Evolutionary conservation across 2,329 filamentous ascomycete species (phyloP), one percentile per base, ranked within the genome.

Genomic region (Macrophomina phaseolina): DNA sequence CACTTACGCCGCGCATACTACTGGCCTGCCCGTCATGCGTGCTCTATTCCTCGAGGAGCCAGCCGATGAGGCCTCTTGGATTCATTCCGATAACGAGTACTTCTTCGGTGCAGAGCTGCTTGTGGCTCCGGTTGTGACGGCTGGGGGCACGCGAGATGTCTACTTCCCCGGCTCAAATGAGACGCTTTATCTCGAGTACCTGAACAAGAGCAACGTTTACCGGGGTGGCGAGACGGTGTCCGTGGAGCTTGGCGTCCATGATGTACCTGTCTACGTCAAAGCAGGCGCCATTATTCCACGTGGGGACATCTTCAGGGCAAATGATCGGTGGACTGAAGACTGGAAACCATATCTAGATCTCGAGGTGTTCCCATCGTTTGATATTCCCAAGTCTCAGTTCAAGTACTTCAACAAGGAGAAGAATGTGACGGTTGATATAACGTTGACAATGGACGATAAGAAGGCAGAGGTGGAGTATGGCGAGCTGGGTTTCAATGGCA

Each of bases 41-140:
- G 76, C 77, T 0, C 67, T 78, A 18, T 76, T 78, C 58, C 68
- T 79, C 14, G 76, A 79, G 64, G 72, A 72, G 23, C 74, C 75
- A 1, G 55, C 67, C 1, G 76, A 78, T 52, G 61, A 67, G 7
- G 67, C 66, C 0, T 69, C 70, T 1, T 78, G 71, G 68, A 68
- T 67, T 3, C 70, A 72, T 9, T 23, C 4, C 0, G 69, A 67
- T 3, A 74, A 78, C 63, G 65, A 70, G 32, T 79, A 79, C 64
- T 74, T 75, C 67, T 77, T 79, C 67, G 77, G 77, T 3, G 66
- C 65, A 1, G 71, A 75, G 56, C 72, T 79, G 18, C 67, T 79
- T 2, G 74, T 79, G 36, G 76, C 77, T 9, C 77, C 77, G 1
- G 71, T 79, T 34, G 70, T 79, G 5, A 65, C 58, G 7, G 61